A percentile compares a stretch with the other conserved stretches of the same genome.
phyloP scores from a whole-genome alignment of 192 early-diverging fungal genomes.

The Jimgerdemannia lactiflua region DNA sequence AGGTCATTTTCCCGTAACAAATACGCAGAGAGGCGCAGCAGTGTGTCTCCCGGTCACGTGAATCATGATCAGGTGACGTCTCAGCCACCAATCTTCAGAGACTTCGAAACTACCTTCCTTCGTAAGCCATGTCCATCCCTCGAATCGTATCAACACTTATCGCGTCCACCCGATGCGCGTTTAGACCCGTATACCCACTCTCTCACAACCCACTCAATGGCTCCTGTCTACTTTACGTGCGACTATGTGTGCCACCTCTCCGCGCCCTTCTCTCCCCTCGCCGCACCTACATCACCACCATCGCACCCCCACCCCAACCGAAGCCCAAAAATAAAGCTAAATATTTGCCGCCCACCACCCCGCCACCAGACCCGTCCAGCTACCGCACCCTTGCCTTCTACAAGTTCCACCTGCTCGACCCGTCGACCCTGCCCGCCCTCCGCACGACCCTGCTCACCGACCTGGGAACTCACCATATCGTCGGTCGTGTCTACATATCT shows the following conservation, averaged over 20 bases:
- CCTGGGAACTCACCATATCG: slow-evolving; percentile 47
- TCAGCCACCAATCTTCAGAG: too few species aligned
- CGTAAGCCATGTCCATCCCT: neutral
- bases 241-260: neutral
- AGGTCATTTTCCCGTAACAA: neutral
- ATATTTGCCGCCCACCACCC: neutral
- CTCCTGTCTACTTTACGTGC: neutral
- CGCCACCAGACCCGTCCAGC: neutral
- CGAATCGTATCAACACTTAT: neutral
- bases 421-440: slow-evolving; percentile 23
- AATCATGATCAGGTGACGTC: too few species aligned
- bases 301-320: neutral
- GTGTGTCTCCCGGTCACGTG: too few species aligned
- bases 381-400: slow-evolving; percentile 51
- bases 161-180: neutral
- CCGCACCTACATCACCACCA: neutral
- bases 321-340: neutral
- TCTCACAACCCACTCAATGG: neutral
- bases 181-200: neutral
- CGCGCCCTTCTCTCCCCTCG: neutral
- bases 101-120: too few species aligned
- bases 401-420: slow-evolving; percentile 36
- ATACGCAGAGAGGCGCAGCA: neutral
- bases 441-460: slow-evolving; percentile 37
- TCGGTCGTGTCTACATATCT: slow-evolving; percentile 74